Conservation (phyloP, 495 filamentous ascomycete species). For the Elasticomyces elasticus region DNA sequence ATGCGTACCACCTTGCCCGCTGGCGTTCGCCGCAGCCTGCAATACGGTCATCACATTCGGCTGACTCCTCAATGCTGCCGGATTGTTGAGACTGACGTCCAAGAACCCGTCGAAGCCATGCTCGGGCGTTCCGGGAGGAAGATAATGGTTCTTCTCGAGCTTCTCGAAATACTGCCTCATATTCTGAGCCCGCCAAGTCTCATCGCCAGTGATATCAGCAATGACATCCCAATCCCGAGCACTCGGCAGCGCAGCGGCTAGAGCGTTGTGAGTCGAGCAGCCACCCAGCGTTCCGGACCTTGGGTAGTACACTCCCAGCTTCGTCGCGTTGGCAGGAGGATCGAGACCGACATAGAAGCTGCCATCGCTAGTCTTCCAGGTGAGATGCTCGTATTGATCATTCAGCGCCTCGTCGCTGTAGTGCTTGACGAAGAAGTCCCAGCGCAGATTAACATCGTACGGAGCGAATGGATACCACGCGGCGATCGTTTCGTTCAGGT, state of each 20-base stretch:
- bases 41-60: neutral
- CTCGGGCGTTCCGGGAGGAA: constrained; percentile 32
- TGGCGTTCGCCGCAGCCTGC: neutral
- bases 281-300: constrained; percentile 41
- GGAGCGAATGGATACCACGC: neutral
- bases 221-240: constrained; percentile 39
- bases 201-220: constrained; percentile 40
- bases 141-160: constrained; percentile 47
- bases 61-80: neutral
- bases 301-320: constrained; percentile 42
- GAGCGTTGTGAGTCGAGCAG: constrained; percentile 42
- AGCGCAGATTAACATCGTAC: constrained; percentile 35
- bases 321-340: constrained; percentile 36
- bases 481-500: constrained; percentile 18
- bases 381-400: constrained; percentile 22
- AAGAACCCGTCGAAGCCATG: constrained; percentile 56
- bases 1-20: neutral
- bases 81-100: constrained; percentile 31
- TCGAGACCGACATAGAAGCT: constrained; percentile 27
- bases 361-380: constrained; percentile 20
- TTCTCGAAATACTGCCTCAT: constrained; percentile 43
- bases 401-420: constrained; percentile 30
- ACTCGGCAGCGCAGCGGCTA: constrained; percentile 35
- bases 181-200: constrained; percentile 36
- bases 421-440: constrained; percentile 40